A percentile compares a stretch with the other conserved stretches of the same genome.
phyloP scores from a whole-genome alignment of 2,329 filamentous ascomycete species.

The Trichoderma atrobrunneum region DNA sequence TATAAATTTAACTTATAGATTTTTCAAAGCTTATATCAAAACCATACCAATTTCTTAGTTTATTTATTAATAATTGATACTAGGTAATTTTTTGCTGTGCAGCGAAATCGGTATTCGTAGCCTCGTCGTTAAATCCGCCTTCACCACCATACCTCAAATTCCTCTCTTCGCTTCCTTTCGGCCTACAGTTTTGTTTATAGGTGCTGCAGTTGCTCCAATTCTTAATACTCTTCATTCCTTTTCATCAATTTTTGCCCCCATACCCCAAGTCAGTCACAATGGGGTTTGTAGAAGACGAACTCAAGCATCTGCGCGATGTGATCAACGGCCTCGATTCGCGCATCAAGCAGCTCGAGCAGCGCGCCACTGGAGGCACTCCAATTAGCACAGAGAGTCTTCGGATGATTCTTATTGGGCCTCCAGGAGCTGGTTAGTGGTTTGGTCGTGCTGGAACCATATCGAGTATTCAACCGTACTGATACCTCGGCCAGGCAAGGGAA shows the following conservation, averaged over 20 bases:
- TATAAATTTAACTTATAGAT: background rate
- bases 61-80: background rate
- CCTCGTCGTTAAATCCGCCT: background rate
- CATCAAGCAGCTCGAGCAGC: slow-evolving; percentile 79
- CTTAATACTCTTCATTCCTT: background rate
- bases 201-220: background rate
- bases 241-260: background rate
- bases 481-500: slow-evolving; percentile 83
- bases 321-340: slow-evolving; percentile 81
- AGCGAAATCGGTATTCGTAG: background rate
- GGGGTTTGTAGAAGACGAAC: slow-evolving; percentile 83
- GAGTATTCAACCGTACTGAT: background rate
- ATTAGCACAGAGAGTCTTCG: slow-evolving; percentile 66
- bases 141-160: background rate
- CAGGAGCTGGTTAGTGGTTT: slow-evolving; percentile 77
- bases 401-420: slow-evolving; percentile 97
- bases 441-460: background rate
- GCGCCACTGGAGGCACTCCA: slow-evolving; percentile 55
- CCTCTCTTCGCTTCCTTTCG: background rate
- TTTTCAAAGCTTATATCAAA: background rate
- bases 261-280: slow-evolving; percentile 46
- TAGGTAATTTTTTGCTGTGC: background rate
- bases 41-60: background rate
- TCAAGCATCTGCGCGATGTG: slow-evolving; percentile 80
- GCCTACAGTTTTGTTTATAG: background rate